Evolutionary conservation across 371 early-diverging fungal genomes (phyloP).

Genomic region (Mucor mucedo): DNA sequence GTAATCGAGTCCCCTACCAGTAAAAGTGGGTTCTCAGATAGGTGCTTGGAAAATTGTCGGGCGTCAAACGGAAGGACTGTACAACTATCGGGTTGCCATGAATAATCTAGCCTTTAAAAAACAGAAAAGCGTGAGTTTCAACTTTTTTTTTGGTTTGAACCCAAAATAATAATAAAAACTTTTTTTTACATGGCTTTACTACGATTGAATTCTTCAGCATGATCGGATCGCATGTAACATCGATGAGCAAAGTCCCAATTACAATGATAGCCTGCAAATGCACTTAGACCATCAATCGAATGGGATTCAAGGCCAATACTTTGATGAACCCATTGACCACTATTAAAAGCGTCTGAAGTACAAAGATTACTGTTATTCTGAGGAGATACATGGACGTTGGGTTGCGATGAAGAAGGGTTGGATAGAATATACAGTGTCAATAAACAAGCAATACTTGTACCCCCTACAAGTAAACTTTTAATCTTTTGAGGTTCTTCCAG

Average conservation of each 20-base stretch:
- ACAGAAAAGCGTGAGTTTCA: background rate
- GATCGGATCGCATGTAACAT: slow-evolving; percentile 37
- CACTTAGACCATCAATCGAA: slow-evolving; percentile 30
- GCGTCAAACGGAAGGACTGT: slow-evolving; percentile 30
- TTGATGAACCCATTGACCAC: slow-evolving; percentile 40
- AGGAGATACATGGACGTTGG: too few species aligned
- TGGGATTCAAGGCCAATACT: slow-evolving; percentile 20
- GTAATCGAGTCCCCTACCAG: slow-evolving; percentile 55
- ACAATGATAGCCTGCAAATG: slow-evolving; percentile 39
- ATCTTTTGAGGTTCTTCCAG: background rate
- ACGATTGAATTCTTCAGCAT: slow-evolving; percentile 32
- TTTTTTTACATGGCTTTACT: slow-evolving; percentile 47
- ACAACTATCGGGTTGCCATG: slow-evolving; percentile 40
- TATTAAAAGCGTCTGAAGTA: slow-evolving; percentile 29
- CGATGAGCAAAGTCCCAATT: slow-evolving; percentile 36
- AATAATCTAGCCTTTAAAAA: slow-evolving; percentile 34
- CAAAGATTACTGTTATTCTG: slow-evolving; percentile 19
- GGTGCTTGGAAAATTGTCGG: slow-evolving; percentile 33
- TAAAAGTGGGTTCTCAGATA: slow-evolving; percentile 38
- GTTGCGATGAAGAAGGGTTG: background rate
- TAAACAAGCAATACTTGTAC: slow-evolving; percentile 10
- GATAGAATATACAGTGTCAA: slow-evolving; percentile 6
- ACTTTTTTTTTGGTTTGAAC: background rate
- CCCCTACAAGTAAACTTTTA: slow-evolving; percentile 4
- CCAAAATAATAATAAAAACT: background rate